phyloP scores from a whole-genome alignment of 129 eudicot genomes.

The Smallanthus sonchifolius region DNA sequence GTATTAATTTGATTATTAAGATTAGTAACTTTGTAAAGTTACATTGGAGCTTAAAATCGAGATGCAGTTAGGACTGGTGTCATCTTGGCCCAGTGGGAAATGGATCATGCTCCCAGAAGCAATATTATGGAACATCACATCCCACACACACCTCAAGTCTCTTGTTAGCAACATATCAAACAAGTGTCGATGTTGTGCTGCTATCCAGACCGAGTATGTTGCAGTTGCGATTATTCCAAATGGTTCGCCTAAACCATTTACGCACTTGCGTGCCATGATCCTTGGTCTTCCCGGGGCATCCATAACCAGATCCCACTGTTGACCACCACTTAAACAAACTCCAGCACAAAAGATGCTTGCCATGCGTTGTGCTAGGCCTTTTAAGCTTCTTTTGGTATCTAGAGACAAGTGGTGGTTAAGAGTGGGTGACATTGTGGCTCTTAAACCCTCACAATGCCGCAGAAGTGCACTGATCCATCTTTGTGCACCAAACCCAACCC shows the following conservation, averaged over 20 bases:
- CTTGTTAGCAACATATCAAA: conserved; percentile 12
- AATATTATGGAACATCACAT: conserved; percentile 1
- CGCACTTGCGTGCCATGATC: conserved; percentile 16
- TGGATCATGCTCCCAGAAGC: neutral
- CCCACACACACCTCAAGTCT: conserved; percentile 22
- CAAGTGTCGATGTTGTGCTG: conserved; percentile 4
- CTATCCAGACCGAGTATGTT: conserved; percentile 11
- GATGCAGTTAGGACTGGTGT: conserved; percentile 8
- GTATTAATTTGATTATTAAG: neutral
- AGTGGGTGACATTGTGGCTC: neutral
- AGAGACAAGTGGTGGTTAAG: neutral
- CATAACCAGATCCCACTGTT: conserved; percentile 14
- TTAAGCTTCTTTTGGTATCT: conserved; percentile 8
- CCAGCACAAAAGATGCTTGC: conserved; percentile 10
- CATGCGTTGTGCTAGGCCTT: conserved; percentile 20
- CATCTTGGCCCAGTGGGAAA: conserved; percentile 20
- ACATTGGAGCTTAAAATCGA: conserved; percentile 6
- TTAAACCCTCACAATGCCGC: conserved; percentile 13
- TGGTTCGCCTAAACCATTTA: conserved; percentile 10
- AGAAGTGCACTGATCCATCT: conserved; percentile 28
- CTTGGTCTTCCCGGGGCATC: neutral
- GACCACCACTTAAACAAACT: conserved; percentile 16
- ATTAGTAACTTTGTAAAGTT: neutral
- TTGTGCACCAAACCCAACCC: conserved; percentile 23
- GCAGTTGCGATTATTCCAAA: conserved; percentile 1